Evolutionary conservation across 805 yeast species (phyloP), one percentile per base, ranked within the genome.

Genomic region (Pichia cephalocereana): DNA sequence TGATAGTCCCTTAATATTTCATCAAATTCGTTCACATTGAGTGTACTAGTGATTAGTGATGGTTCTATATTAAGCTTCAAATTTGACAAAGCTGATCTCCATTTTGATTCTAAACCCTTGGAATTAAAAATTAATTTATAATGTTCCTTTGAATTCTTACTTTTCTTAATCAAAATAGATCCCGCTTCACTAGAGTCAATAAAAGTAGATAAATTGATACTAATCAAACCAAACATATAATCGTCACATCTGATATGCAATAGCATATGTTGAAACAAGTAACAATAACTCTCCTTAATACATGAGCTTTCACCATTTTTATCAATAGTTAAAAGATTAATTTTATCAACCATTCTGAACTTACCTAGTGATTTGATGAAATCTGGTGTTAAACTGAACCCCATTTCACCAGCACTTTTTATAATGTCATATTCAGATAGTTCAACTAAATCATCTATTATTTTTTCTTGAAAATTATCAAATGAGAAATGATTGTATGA

Each of bases 81-180:
- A 32, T 63, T 54, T 8, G 55, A 54, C 6, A 67, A 52, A 2
- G 63, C 68, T 28, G 55, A 49, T 2, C 52, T 52, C 70, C 70
- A 67, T 52, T 61, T 67, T 32, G 58, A 60, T 32, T 61, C 39
- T 3, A 62, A 17, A 14, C 12, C 27, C 4, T 30, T 47, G 7
- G 36, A 28, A 4, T 31, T 8, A 14, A 47, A 51, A 11, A 40
- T 34, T 15, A 51, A 19, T 30, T 38, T 37, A 41, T 45, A 48
- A 17, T 17, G 30, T 5, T 32, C 26, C 31, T 38, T 28, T 2
- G 46, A 44, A 12, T 19, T 43, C 23, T 46, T 48, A 19, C 43
- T 53, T 6, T 48, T 39, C 38, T 45, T 53, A 8, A 53, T 17
- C 1, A 30, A 19, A 11, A 53, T 23, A 15, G 10, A 28, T 4